Conservation (phyloP, 345 rosid genomes). For the Draba incana region DNA sequence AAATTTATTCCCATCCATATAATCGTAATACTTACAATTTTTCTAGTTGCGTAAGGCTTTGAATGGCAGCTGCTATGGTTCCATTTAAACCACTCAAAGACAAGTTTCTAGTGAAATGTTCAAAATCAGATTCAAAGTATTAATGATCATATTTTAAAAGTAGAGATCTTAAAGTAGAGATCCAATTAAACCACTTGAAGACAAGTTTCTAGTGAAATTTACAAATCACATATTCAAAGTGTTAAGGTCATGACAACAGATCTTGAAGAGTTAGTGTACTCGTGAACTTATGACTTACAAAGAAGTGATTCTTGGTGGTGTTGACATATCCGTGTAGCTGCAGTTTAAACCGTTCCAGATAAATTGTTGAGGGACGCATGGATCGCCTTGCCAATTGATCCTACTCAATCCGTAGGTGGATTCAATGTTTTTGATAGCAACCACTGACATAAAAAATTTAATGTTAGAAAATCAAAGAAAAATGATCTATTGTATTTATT, state of each 20-base stretch:
- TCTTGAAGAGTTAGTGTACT: too few species aligned
- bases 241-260: not conserved
- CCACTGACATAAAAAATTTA: slow-evolving; percentile 27
- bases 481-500: too few species aligned
- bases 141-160: too few species aligned
- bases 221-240: not conserved
- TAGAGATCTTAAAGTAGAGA: too few species aligned
- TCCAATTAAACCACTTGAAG: slow-evolving; percentile 47
- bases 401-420: not conserved
- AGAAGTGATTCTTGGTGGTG: slow-evolving; percentile 14
- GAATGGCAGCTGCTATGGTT: slow-evolving; percentile 36
- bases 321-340: not conserved
- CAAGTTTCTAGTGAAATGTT: too few species aligned
- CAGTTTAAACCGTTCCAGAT: slow-evolving; percentile 23
- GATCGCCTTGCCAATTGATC: slow-evolving; percentile 32
- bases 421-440: slow-evolving; percentile 30
- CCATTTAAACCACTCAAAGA: not conserved
- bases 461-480: too few species aligned
- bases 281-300: too few species aligned
- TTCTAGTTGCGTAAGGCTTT: slow-evolving; percentile 32
- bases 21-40: slow-evolving; percentile 10
- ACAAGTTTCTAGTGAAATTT: slow-evolving; percentile 33
- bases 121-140: too few species aligned
- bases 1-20: not conserved
- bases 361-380: slow-evolving; percentile 23